phyloP scores from a whole-genome alignment of 176 grass and related monocot genomes.

The Musa beccarii region DNA sequence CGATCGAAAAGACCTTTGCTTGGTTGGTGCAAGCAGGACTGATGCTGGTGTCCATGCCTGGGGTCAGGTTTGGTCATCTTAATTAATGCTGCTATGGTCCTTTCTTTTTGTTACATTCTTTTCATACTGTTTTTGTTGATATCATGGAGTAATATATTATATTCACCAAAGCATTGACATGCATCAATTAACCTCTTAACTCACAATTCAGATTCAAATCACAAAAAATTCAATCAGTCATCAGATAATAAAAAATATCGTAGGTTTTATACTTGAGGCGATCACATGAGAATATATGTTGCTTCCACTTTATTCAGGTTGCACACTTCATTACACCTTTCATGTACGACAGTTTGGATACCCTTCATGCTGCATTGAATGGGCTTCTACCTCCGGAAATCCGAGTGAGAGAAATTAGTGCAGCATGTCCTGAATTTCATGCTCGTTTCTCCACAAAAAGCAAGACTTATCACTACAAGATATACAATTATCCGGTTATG shows the following conservation, averaged over 20 bases:
- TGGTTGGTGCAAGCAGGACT: constrained; percentile 83
- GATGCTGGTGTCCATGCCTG: constrained; percentile 93
- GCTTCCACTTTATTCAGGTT: constrained; percentile 43
- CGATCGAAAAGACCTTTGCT: constrained; percentile 58
- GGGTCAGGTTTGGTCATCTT: constrained; percentile 82
- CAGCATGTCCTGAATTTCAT: constrained; percentile 61
- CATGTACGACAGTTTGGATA: constrained; percentile 52
- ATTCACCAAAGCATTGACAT: too few relatives aligned
- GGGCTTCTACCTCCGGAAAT: constrained; percentile 82
- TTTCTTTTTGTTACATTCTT: not conserved
- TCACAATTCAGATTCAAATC: not conserved
- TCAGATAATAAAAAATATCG: not conserved
- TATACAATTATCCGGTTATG: constrained; percentile 79
- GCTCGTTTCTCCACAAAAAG: constrained; percentile 73
- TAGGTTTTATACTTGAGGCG: not conserved
- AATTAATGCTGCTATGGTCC: not conserved
- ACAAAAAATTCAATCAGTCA: not conserved
- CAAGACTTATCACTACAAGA: constrained; percentile 94
- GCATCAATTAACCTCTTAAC: not conserved
- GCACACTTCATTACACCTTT: constrained; percentile 86
- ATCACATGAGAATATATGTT: not conserved
- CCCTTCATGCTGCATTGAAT: constrained; percentile 68
- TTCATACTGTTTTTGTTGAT: too few relatives aligned
- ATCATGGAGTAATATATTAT: too few relatives aligned
- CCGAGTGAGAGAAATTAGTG: constrained; percentile 78